Conservation (phyloP, 495 filamentous ascomycete genomes). For the Podospora fimiseda region DNA sequence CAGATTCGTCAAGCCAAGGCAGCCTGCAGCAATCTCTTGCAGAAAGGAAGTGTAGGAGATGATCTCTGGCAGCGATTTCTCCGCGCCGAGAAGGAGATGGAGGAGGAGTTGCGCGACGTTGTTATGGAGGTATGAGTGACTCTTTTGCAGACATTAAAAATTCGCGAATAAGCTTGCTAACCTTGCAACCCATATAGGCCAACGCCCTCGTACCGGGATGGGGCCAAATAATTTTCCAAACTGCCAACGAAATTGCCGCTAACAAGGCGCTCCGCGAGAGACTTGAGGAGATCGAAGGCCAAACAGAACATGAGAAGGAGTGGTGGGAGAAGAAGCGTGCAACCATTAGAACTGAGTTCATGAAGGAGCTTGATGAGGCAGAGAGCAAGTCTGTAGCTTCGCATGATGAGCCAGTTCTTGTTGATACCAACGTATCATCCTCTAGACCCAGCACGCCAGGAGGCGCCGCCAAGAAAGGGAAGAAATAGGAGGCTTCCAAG, state of each 20-base stretch:
- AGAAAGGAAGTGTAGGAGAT: slow-evolving; percentile 89
- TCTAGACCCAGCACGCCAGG: slow-evolving; percentile 29
- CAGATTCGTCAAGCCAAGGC: slow-evolving; percentile 78
- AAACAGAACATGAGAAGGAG: slow-evolving; percentile 63
- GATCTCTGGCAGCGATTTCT: slow-evolving; percentile 91
- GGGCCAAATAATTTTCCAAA: slow-evolving; percentile 94
- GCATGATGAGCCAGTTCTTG: slow-evolving; percentile 73
- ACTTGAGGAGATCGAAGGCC: slow-evolving; percentile 69
- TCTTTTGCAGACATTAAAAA: too few species aligned
- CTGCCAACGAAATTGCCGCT: slow-evolving; percentile 72
- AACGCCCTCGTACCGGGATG: slow-evolving; percentile 81
- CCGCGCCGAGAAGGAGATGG: slow-evolving; percentile 93
- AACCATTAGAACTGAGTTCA: slow-evolving; percentile 65
- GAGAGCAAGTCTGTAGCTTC: slow-evolving; percentile 45
- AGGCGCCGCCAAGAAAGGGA: background rate
- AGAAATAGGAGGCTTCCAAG: slow-evolving; percentile 40
- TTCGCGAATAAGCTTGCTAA: too few species aligned
- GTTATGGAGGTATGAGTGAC: slow-evolving; percentile 67
- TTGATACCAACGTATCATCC: slow-evolving; percentile 62
- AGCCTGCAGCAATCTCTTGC: slow-evolving; percentile 71
- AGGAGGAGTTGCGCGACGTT: slow-evolving; percentile 90
- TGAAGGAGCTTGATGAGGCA: slow-evolving; percentile 82
- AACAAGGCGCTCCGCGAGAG: slow-evolving; percentile 70
- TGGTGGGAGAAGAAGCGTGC: slow-evolving; percentile 86
- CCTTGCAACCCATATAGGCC: slow-evolving; percentile 44